Conservation (phyloP, 176 grass and related monocot genomes). For the Hordeum marinum region DNA sequence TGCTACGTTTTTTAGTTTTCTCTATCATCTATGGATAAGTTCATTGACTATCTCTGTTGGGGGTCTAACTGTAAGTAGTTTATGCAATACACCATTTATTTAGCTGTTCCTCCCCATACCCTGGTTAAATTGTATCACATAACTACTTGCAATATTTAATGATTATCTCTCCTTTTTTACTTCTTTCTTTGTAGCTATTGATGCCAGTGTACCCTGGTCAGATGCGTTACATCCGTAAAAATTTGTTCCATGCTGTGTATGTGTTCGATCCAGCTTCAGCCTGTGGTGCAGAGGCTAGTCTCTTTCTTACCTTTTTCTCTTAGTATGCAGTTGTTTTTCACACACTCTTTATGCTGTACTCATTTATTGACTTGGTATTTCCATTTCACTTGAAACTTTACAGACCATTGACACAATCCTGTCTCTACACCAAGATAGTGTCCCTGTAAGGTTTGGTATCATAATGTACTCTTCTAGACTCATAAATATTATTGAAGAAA, state of each 20-base stretch:
- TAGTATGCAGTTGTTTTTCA: not conserved
- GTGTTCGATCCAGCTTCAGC: constrained; percentile 83
- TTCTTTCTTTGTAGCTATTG: constrained; percentile 69
- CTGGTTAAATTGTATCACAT: not conserved
- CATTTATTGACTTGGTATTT: constrained; percentile 36
- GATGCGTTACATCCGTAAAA: constrained; percentile 94
- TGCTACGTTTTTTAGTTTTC: constrained; percentile 12
- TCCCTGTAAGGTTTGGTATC: constrained; percentile 88
- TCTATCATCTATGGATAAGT: not conserved
- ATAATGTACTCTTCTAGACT: constrained; percentile 85
- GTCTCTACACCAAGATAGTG: constrained; percentile 76
- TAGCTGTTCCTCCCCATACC: constrained; percentile 8
- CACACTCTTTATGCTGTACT: constrained; percentile 22
- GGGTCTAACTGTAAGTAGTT: not conserved
- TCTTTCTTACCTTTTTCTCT: constrained; percentile 10
- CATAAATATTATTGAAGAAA: constrained; percentile 64
- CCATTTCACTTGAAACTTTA: constrained; percentile 32
- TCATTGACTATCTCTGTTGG: constrained; percentile 8
- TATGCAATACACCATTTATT: constrained; percentile 16
- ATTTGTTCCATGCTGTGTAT: constrained; percentile 95
- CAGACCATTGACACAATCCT: constrained; percentile 84
- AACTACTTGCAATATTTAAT: constrained; percentile 1
- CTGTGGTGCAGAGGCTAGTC: constrained; percentile 75
- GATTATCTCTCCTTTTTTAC: not conserved
- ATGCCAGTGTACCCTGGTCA: constrained; percentile 98